These are phyloP conservation scores for Oryza glaberrima DNA, from an alignment of 176 grass and related monocot species.

Conservation along the genomic window DNA sequence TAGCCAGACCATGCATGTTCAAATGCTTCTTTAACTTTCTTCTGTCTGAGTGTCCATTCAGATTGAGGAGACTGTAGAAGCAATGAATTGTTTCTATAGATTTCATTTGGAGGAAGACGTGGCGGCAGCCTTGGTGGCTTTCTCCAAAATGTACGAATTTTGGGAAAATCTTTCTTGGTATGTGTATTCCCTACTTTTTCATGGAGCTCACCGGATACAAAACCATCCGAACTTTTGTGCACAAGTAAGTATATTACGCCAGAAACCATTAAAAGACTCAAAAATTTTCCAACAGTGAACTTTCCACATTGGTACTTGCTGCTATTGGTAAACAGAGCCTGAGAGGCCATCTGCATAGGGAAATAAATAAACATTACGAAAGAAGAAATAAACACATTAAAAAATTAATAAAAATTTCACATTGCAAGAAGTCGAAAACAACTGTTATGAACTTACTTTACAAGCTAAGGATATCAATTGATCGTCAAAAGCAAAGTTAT, in stretches of 20 bases:
- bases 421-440: constrained; percentile 2
- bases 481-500: neutral
- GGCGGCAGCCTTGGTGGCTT: constrained; percentile 82
- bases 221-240: constrained; percentile 55
- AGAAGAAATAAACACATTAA: constrained; percentile 1
- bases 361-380: constrained; percentile 34
- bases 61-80: constrained; percentile 40
- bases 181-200: constrained; percentile 41
- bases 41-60: constrained; percentile 69
- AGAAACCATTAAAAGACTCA: constrained; percentile 76
- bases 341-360: constrained; percentile 55
- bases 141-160: constrained; percentile 66
- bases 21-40: constrained; percentile 95
- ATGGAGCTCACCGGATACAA: constrained; percentile 49
- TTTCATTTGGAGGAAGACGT: constrained; percentile 77
- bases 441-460: constrained; percentile 19
- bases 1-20: constrained; percentile 96
- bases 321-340: constrained; percentile 52
- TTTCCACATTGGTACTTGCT: constrained; percentile 61
- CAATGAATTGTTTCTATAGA: constrained; percentile 61
- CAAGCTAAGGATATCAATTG: neutral
- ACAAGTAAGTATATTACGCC: constrained; percentile 69
- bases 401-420: constrained; percentile 7
- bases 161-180: constrained; percentile 49
- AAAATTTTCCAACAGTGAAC: constrained; percentile 83